Percentiles rank a stretch among this genome's conserved stretches.
phyloP scores from a whole-genome alignment of 352 stramenopile genomes.

The Lagenidium giganteum region DNA sequence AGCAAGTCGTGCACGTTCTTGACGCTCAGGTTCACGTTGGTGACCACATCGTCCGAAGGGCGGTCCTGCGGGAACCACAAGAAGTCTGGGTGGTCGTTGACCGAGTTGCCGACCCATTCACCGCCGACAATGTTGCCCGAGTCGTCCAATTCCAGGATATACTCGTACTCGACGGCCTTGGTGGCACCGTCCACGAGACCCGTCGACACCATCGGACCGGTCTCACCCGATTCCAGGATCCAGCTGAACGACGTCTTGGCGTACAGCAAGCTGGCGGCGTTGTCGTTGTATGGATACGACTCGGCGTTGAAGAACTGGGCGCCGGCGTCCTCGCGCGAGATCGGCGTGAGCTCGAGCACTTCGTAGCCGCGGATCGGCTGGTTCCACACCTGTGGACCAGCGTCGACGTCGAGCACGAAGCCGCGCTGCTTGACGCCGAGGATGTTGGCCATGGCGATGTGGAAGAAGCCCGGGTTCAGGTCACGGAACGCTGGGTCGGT shows the following conservation, averaged over 20 bases:
- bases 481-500: conserved; percentile 10
- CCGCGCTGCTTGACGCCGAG: conserved; percentile 4
- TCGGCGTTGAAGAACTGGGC: conserved; percentile 14
- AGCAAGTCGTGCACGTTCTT: conserved; percentile 12
- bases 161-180: conserved; percentile 53
- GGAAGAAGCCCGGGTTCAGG: conserved; percentile 14
- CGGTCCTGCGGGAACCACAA: conserved; percentile 41
- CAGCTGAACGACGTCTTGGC: conserved; percentile 54
- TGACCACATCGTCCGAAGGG: background rate
- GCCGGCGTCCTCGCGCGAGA: conserved; percentile 3
- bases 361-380: conserved; percentile 15
- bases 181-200: conserved; percentile 41
- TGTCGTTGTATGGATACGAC: conserved; percentile 65
- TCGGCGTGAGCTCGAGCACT: conserved; percentile 7
- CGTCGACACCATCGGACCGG: conserved; percentile 40
- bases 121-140: conserved; percentile 55
- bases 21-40: conserved; percentile 11
- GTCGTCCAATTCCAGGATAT: conserved; percentile 61
- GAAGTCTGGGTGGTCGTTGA: conserved; percentile 56
- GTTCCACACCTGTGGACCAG: conserved; percentile 15
- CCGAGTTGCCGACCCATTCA: conserved; percentile 55
- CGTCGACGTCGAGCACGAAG: conserved; percentile 18
- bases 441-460: conserved; percentile 18
- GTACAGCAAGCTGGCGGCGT: conserved; percentile 46
- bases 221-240: conserved; percentile 51